phyloP scores from a whole-genome alignment of 345 rosid genomes.

The Lumnitzera racemosa region DNA sequence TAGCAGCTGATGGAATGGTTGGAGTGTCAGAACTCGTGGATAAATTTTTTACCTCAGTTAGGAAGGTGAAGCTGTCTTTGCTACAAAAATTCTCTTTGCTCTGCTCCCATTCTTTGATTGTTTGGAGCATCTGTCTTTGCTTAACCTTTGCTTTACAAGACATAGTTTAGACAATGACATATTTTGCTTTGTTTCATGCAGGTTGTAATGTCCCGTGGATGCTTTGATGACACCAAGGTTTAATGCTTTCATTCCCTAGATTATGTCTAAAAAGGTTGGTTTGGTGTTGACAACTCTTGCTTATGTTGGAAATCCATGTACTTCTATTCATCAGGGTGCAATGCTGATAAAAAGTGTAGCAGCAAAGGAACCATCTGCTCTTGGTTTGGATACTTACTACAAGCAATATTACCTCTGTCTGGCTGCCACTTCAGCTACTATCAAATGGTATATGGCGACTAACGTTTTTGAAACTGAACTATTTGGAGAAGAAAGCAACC shows the following conservation, averaged over 20 bases:
- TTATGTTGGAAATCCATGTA: conserved; percentile 14
- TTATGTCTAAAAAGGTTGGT: conserved; percentile 5
- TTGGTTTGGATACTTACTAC: conserved; percentile 86
- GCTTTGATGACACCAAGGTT: conserved; percentile 98
- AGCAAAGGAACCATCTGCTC: conserved; percentile 82
- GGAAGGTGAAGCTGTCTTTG: conserved; percentile 47
- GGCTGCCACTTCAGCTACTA: conserved; percentile 86
- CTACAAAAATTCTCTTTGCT: background rate
- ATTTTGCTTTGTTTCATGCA: conserved; percentile 20
- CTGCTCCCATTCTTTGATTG: background rate
- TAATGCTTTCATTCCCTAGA: conserved; percentile 8
- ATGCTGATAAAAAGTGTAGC: conserved; percentile 71
- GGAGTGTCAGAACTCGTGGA: conserved; percentile 86
- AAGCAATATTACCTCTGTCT: conserved; percentile 94
- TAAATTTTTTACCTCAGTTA: conserved; percentile 49
- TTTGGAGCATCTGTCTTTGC: background rate
- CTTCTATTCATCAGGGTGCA: conserved; percentile 59
- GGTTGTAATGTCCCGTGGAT: conserved; percentile 84
- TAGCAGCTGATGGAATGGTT: conserved; percentile 83
- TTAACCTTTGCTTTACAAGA: background rate
- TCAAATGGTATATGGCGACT: conserved; percentile 59
- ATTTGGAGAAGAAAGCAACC: background rate
- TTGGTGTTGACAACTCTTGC: conserved; percentile 2
- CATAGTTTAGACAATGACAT: background rate
- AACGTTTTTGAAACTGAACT: conserved; percentile 3